Evolutionary conservation across 2,329 filamentous ascomycete species (phyloP).

Genomic region (Graphilbum sp.): DNA sequence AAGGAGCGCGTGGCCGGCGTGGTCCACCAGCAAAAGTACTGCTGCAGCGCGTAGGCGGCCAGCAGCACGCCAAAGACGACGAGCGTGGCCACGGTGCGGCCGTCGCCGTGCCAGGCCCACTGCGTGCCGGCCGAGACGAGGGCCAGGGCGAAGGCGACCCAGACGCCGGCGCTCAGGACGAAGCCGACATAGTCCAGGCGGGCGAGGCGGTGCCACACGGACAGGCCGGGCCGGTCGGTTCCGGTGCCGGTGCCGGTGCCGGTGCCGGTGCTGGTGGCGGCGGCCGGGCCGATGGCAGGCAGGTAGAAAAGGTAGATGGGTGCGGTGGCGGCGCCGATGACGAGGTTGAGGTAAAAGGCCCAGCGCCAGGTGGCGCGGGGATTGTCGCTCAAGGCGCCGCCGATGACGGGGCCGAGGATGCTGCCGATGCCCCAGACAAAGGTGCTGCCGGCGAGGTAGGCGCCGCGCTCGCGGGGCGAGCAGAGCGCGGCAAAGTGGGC

Average conservation of each 20-base stretch:
- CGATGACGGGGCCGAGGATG: slow-evolving; percentile 14
- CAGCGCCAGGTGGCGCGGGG: slow-evolving; percentile 10
- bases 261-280: slow-evolving; percentile 10
- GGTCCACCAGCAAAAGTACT: slow-evolving; percentile 24
- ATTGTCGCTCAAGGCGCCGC: slow-evolving; percentile 14
- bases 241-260: no score
- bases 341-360: slow-evolving; percentile 36
- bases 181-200: slow-evolving; percentile 29
- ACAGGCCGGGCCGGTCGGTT: no score
- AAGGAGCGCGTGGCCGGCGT: slow-evolving; percentile 22
- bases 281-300: slow-evolving; percentile 16
- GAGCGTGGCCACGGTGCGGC: slow-evolving; percentile 28
- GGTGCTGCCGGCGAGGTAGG: slow-evolving; percentile 3
- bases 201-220: no score
- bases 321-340: slow-evolving; percentile 21
- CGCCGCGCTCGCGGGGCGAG: not conserved
- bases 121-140: slow-evolving; percentile 30
- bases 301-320: slow-evolving; percentile 27
- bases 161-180: slow-evolving; percentile 23
- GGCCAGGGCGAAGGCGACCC: slow-evolving; percentile 25
- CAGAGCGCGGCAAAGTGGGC: slow-evolving; percentile 1
- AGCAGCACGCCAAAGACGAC: slow-evolving; percentile 18
- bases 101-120: slow-evolving; percentile 30
- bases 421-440: slow-evolving; percentile 6
- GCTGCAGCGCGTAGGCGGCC: slow-evolving; percentile 20